A percentile compares a stretch with the other conserved stretches of the same genome.
These are phyloP conservation scores for Pichia paraexigua DNA, from an alignment of 805 yeast species.

Conservation along the genomic window DNA sequence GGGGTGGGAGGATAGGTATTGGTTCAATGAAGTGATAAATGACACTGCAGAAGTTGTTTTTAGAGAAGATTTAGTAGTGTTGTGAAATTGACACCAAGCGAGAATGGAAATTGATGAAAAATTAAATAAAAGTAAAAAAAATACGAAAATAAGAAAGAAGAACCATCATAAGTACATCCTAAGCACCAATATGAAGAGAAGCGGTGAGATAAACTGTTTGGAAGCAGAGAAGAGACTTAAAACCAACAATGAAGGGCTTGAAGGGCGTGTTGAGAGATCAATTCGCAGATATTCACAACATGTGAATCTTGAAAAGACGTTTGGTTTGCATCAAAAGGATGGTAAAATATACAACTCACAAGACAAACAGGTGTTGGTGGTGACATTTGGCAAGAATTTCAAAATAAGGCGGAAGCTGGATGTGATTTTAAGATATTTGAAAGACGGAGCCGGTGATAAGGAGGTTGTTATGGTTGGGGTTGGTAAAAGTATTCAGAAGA, in stretches of 20 bases:
- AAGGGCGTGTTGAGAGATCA: too few species aligned
- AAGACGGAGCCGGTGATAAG: constrained; percentile 5
- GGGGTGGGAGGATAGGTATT: too few species aligned
- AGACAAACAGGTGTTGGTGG: background rate
- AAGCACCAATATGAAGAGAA: too few species aligned
- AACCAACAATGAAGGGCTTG: too few species aligned
- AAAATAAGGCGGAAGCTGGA: constrained; percentile 18
- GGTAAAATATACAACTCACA: background rate
- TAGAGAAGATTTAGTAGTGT: too few species aligned
- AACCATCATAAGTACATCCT: too few species aligned
- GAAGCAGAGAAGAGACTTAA: background rate
- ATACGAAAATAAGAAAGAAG: too few species aligned
- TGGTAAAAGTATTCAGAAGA: constrained; percentile 22
- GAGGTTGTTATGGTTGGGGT: constrained; percentile 14
- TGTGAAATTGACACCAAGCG: too few species aligned
- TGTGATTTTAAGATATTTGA: constrained; percentile 10
- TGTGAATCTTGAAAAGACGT: constrained; percentile 1
- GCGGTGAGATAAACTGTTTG: too few species aligned
- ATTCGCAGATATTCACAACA: constrained; percentile 6
- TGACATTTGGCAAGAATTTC: constrained; percentile 15
- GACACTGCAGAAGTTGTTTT: too few species aligned
- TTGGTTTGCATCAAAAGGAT: background rate
- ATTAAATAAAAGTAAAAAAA: too few species aligned
- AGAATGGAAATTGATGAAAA: too few species aligned
- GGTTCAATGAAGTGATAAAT: background rate